These are phyloP conservation scores for Melampsora larici-populina DNA, from an alignment of 1,284 basidiomycete species.

Conservation along the genomic window DNA sequence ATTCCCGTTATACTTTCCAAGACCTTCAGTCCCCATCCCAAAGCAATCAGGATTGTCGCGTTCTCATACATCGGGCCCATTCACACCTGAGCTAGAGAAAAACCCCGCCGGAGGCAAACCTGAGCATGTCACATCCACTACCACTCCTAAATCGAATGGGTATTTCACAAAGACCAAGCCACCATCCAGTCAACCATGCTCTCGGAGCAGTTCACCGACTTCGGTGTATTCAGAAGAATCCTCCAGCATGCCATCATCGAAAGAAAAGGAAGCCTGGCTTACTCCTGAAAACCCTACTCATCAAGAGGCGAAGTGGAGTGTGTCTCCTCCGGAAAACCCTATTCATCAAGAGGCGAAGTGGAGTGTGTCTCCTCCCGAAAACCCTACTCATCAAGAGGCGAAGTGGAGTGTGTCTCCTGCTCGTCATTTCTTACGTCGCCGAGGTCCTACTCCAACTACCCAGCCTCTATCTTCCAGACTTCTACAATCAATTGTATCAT, in stretches of 20 bases:
- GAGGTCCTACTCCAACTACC: conserved; percentile 11
- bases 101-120: not conserved
- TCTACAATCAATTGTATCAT: conserved; percentile 24
- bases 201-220: not conserved
- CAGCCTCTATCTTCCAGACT: conserved; percentile 28
- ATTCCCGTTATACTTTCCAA: not conserved
- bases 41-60: not conserved
- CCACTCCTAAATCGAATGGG: not conserved
- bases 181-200: not conserved
- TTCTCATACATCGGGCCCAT: not conserved
- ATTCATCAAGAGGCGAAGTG: too few species aligned
- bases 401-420: conserved; percentile 19
- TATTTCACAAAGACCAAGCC: not conserved
- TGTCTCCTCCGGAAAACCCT: too few species aligned
- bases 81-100: not conserved
- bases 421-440: conserved; percentile 4
- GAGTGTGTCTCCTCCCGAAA: too few species aligned
- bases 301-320: too few species aligned
- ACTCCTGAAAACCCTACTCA: conserved; percentile 4
- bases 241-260: not conserved
- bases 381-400: too few species aligned
- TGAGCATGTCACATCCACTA: not conserved
- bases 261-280: not conserved
- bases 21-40: not conserved
- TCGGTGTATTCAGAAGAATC: not conserved